Base-by-base conservation (phyloP, 257 asterid species). In the Przewalskia tangutica region DNA sequence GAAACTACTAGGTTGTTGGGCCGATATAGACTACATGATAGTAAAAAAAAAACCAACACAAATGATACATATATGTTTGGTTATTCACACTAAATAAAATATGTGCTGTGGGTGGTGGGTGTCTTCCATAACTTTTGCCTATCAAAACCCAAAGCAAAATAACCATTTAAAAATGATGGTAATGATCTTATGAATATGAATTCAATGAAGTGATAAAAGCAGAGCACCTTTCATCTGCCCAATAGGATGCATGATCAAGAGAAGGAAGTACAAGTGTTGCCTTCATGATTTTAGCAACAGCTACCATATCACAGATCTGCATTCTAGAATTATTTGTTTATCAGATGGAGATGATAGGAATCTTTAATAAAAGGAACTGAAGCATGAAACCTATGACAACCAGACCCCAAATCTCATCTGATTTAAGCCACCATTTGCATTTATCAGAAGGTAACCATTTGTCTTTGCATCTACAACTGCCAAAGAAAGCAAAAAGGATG, bases 351-450 rank as follows among this genome's bases (percentile, higher is more conserved):
- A 80, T 81, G 46, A 84, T 44, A 62, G 64, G 70, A 81, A 83
- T 82, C 80, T 68, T 81, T 75, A 66, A 71, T 6, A 62, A 46
- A 55, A 73, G 79, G 66, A 65, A 85, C 2, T 17, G 73, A 84
- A 73, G 84, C 73, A 82, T 84, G n/a, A 84, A 87, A 86, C 54
- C 60, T 62, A 81, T 81, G 84, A 85, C 87, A 85, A 90, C 83
- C 97, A 89, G 97, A 95, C 99, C 99, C 99, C 99, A 95, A 95
- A 95, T 92, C 99, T 95, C 99, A 94, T 95, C 95, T 95, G 99
- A 89, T 94, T 95, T 85, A 95, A 88, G 85, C 99, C 99, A 56
- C 99, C 99, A 82, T 95, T 95, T 83, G 99, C 97, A 86, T 95
- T 95, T 65, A 92, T 89, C 77, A 95, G 82, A 86, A 95, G 89